phyloP scores from a whole-genome alignment of 768 basidiomycete genomes.

The Tricholoma hemisulphureum region DNA sequence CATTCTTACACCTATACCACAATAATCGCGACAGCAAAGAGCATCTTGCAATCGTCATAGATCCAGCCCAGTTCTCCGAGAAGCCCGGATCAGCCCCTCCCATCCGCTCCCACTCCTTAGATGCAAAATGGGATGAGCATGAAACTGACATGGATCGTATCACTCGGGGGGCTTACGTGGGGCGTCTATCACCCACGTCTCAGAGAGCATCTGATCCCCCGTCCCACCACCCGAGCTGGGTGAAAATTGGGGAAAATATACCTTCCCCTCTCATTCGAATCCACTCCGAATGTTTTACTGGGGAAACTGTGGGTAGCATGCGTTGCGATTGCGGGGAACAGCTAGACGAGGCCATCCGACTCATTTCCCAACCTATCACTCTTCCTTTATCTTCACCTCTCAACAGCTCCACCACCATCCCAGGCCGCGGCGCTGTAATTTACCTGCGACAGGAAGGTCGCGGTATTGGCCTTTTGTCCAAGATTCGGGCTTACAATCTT shows the following conservation, averaged over 20 bases:
- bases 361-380: slow-evolving; percentile 71
- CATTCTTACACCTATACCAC: slow-evolving; percentile 93
- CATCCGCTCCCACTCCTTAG: slow-evolving; percentile 80
- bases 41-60: slow-evolving; percentile 93
- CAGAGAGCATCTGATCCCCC: slow-evolving; percentile 43
- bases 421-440: slow-evolving; percentile 88
- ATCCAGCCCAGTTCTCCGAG: slow-evolving; percentile 78
- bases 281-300: slow-evolving; percentile 98
- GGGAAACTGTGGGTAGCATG: slow-evolving; percentile 97
- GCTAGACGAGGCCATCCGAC: slow-evolving; percentile 93
- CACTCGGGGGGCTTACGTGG: slow-evolving; percentile 90
- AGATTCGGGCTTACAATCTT: slow-evolving; percentile 95
- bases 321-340: slow-evolving; percentile 99
- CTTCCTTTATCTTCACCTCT: slow-evolving; percentile 37
- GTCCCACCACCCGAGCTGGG: slow-evolving; percentile 13
- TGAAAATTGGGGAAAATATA: slow-evolving; percentile 30
- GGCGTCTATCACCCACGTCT: slow-evolving; percentile 64
- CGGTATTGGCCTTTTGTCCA: slow-evolving; percentile 93
- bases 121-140: slow-evolving; percentile 75
- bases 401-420: slow-evolving; percentile 44
- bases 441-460: slow-evolving; percentile 98
- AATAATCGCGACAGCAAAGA: slow-evolving; percentile 92
- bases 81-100: slow-evolving; percentile 45
- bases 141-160: slow-evolving; percentile 96
- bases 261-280: slow-evolving; percentile 88